These are phyloP conservation scores for Chalciporus piperatus DNA, from an alignment of 768 basidiomycete species.

Conservation along the genomic window DNA sequence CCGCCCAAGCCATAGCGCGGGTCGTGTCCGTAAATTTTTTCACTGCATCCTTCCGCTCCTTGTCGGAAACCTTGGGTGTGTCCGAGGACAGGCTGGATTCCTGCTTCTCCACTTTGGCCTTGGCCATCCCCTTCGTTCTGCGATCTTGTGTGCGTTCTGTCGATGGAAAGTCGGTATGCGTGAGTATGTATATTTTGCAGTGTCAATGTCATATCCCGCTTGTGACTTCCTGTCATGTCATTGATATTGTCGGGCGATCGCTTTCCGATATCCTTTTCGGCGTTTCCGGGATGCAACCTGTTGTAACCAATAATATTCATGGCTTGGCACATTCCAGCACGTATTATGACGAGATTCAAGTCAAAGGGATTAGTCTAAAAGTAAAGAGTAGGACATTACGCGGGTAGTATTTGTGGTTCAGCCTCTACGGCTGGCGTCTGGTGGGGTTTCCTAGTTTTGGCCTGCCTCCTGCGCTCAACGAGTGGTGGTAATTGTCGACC, in stretches of 20 bases:
- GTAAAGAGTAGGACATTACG: slow-evolving; percentile 3
- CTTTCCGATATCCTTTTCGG: slow-evolving; percentile 1
- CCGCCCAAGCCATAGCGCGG: slow-evolving; percentile 38
- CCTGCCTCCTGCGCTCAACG: slow-evolving; percentile 13
- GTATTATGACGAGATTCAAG: neutral
- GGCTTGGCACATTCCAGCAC: neutral
- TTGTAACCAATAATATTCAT: too few relatives aligned
- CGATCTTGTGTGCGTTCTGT: neutral
- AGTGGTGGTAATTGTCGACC: slow-evolving; percentile 20
- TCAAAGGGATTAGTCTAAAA: slow-evolving; percentile 3
- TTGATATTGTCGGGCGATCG: neutral
- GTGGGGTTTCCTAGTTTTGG: slow-evolving; percentile 4
- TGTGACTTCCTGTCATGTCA: neutral
- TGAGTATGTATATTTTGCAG: neutral
- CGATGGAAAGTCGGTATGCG: too few relatives aligned
- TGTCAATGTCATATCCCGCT: too few relatives aligned
- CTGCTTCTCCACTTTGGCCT: slow-evolving; percentile 3
- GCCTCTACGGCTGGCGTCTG: neutral
- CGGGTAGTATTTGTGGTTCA: slow-evolving; percentile 3
- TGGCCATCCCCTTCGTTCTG: neutral
- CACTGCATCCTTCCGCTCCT: slow-evolving; percentile 19
- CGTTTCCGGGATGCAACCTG: too few relatives aligned
- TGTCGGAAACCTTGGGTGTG: slow-evolving; percentile 2
- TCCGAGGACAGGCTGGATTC: slow-evolving; percentile 1
- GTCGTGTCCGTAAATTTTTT: slow-evolving; percentile 29